Conservation (phyloP, 352 stramenopile genomes). For the Pythium periplocum region DNA sequence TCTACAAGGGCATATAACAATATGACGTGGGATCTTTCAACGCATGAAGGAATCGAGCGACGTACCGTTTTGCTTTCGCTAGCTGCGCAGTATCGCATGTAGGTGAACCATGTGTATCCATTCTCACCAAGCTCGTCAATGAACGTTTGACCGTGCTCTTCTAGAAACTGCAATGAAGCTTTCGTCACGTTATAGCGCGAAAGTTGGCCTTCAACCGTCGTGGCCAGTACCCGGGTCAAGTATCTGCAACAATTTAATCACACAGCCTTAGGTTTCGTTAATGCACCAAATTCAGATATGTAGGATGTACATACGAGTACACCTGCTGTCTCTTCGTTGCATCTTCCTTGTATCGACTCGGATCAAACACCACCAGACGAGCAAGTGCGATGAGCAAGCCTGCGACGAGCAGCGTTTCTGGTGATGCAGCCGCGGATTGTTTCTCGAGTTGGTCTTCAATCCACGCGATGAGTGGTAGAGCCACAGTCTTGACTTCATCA, state of each 20-base stretch:
- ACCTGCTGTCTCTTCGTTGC: slow-evolving; percentile 42
- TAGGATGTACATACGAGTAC: slow-evolving; percentile 43
- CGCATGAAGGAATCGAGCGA: neutral
- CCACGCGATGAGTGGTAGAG: slow-evolving; percentile 44
- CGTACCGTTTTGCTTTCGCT: slow-evolving; percentile 71
- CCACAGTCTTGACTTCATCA: slow-evolving; percentile 20
- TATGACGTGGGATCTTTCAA: neutral
- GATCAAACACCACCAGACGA: slow-evolving; percentile 46
- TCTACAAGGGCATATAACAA: slow-evolving; percentile 21
- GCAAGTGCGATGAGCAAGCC: slow-evolving; percentile 59
- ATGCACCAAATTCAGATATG: neutral
- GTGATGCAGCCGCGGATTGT: slow-evolving; percentile 55
- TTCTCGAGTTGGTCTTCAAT: slow-evolving; percentile 69
- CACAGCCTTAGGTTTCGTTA: slow-evolving; percentile 10
- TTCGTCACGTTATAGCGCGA: slow-evolving; percentile 68
- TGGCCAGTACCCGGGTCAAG: slow-evolving; percentile 51
- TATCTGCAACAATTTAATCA: slow-evolving; percentile 25
- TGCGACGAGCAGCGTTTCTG: slow-evolving; percentile 75
- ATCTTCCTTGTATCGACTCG: slow-evolving; percentile 34
- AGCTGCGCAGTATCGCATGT: slow-evolving; percentile 63
- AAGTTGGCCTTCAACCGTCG: slow-evolving; percentile 51
- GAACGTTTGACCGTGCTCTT: slow-evolving; percentile 36
- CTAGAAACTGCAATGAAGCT: slow-evolving; percentile 45
- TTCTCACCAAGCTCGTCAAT: slow-evolving; percentile 47
- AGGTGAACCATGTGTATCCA: slow-evolving; percentile 50